Conservation (phyloP, 1,284 basidiomycete species). For the Schizophyllum amplum region DNA sequence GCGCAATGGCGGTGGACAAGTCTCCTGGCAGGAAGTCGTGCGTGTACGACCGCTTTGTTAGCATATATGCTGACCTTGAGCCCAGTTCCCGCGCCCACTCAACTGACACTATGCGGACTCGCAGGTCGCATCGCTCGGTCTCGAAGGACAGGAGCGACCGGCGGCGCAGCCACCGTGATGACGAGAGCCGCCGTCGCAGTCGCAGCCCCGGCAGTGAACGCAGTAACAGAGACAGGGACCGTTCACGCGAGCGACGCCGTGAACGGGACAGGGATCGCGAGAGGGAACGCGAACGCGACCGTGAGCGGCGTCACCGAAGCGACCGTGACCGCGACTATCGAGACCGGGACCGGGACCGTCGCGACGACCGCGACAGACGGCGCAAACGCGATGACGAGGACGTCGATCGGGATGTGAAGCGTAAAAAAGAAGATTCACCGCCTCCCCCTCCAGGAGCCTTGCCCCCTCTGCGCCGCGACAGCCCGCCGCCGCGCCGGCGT, state of each 20-base stretch:
- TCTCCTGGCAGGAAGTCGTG: slow-evolving; percentile 63
- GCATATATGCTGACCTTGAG: slow-evolving; percentile 7
- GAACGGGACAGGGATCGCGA: slow-evolving; percentile 30
- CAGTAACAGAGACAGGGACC: slow-evolving; percentile 33
- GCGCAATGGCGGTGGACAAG: slow-evolving; percentile 54
- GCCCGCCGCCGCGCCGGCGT: slow-evolving; percentile 49
- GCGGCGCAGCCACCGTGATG: slow-evolving; percentile 43
- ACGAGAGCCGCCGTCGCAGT: slow-evolving; percentile 43
- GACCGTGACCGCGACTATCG: slow-evolving; percentile 46
- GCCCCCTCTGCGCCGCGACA: slow-evolving; percentile 39
- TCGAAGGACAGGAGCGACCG: slow-evolving; percentile 47
- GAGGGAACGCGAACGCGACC: slow-evolving; percentile 30
- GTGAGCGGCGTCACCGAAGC: slow-evolving; percentile 30
- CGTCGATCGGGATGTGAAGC: slow-evolving; percentile 36
- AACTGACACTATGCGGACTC: slow-evolving; percentile 63
- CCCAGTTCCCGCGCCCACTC: slow-evolving; percentile 61
- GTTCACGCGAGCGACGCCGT: slow-evolving; percentile 30
- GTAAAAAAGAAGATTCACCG: slow-evolving; percentile 44
- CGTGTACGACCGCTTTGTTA: slow-evolving; percentile 18
- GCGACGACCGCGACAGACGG: slow-evolving; percentile 36
- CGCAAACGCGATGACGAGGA: slow-evolving; percentile 54
- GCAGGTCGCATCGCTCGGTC: slow-evolving; percentile 60
- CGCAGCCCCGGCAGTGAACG: slow-evolving; percentile 42
- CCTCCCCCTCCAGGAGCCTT: slow-evolving; percentile 36
- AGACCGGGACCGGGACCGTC: slow-evolving; percentile 24